Conservation (phyloP, 2,329 filamentous ascomycete species). For the Diaporthe aspalathi region DNA sequence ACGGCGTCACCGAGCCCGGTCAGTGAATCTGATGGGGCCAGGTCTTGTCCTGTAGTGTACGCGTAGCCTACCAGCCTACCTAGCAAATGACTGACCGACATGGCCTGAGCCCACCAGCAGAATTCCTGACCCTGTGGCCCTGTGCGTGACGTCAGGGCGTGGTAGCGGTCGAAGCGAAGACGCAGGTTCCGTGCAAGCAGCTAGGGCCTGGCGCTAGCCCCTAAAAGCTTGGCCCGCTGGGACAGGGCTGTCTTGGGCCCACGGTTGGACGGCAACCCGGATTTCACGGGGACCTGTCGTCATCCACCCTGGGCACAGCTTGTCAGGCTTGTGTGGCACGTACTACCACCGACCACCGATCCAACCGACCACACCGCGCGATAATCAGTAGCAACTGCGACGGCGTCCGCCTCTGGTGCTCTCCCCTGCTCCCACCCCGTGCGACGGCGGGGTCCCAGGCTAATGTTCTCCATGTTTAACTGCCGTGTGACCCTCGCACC, state of each 20-base stretch:
- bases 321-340: neutral
- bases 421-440: too few relatives aligned
- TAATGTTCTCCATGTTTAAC: conserved; percentile 8
- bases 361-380: too few relatives aligned
- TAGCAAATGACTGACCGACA: conserved; percentile 12
- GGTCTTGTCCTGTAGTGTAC: too few relatives aligned
- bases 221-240: neutral
- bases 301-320: conserved; percentile 21
- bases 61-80: too few relatives aligned
- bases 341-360: too few relatives aligned
- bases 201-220: neutral
- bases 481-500: conserved; percentile 30
- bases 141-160: conserved; percentile 24
- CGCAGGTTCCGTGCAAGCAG: conserved; percentile 12
- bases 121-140: conserved; percentile 7
- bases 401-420: neutral
- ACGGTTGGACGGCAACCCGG: conserved; percentile 27
- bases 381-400: conserved; percentile 1
- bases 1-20: conserved; percentile 7
- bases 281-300: conserved; percentile 21
- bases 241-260: conserved; percentile 17
- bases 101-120: neutral
- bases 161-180: neutral
- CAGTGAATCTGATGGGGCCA: too few relatives aligned
- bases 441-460: conserved; percentile 15